Evolutionary conservation across 208 protist genomes (phyloP).

Genomic region (Balamuthia mandrillaris): DNA sequence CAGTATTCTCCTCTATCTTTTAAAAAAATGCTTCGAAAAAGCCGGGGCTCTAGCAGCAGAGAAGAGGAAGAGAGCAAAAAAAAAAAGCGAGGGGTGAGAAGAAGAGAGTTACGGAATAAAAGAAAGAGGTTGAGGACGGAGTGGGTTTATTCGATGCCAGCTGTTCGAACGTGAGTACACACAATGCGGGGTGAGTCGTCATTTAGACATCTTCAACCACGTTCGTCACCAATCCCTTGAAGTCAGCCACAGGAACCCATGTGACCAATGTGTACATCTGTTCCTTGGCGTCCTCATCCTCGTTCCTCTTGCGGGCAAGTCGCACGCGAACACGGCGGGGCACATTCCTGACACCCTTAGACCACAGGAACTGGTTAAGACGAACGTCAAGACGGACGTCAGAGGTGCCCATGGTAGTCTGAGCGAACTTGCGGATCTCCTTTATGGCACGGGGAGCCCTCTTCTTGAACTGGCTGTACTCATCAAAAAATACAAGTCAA

Average conservation of each 20-base stretch:
- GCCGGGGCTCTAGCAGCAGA: no score
- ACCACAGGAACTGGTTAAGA: constrained; percentile 95
- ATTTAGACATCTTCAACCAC: constrained; percentile 59
- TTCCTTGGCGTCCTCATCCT: constrained; percentile 80
- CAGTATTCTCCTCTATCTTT: no score
- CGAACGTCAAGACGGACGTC: constrained; percentile 94
- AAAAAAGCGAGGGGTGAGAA: no score
- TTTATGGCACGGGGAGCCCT: constrained; percentile 92
- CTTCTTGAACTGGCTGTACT: constrained; percentile 92
- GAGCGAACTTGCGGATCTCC: constrained; percentile 89
- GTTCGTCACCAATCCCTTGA: constrained; percentile 62
- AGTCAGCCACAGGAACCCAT: constrained; percentile 60
- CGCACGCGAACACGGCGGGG: constrained; percentile 91
- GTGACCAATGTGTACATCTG: constrained; percentile 81
- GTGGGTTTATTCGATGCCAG: no score
- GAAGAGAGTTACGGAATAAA: no score
- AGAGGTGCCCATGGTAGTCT: constrained; percentile 91
- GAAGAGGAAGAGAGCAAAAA: no score
- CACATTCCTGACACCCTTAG: constrained; percentile 84
- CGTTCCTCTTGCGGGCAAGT: constrained; percentile 82
- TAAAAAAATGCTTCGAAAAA: no score
- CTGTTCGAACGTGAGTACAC: no score
- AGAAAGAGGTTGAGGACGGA: no score
- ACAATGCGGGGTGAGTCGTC: no score
- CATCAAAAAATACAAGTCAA: neutral